These are phyloP conservation scores for Suillus tomentosus DNA, from an alignment of 768 basidiomycete genomes.

Conservation along the genomic window DNA sequence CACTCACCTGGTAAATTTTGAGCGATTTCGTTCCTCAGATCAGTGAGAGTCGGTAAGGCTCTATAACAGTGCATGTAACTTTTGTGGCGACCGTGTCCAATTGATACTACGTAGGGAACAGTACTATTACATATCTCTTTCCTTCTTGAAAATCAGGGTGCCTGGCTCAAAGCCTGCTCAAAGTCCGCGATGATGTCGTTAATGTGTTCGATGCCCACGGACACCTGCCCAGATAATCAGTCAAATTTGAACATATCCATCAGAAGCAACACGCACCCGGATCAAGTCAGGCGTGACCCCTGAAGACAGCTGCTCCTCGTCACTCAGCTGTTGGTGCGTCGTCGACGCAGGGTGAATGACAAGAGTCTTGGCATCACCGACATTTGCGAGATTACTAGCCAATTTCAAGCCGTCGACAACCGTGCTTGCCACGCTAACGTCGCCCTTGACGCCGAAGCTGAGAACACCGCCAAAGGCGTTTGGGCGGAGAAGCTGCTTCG, in stretches of 20 bases:
- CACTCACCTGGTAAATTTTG: too few species aligned
- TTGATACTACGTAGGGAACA: neutral
- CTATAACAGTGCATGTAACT: neutral
- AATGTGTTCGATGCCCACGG: constrained; percentile 47
- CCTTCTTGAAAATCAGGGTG: constrained; percentile 12
- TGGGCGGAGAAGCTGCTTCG: constrained; percentile 54
- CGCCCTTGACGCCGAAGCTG: constrained; percentile 75
- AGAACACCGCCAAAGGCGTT: constrained; percentile 70
- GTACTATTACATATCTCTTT: neutral
- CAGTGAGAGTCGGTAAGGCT: too few species aligned
- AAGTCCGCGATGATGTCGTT: constrained; percentile 52
- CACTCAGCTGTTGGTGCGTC: constrained; percentile 58
- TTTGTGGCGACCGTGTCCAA: neutral
- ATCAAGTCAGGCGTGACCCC: constrained; percentile 61
- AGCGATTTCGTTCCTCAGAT: too few species aligned
- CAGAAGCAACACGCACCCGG: constrained; percentile 40
- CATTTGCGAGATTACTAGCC: constrained; percentile 73
- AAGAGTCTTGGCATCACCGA: constrained; percentile 66
- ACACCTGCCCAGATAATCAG: constrained; percentile 30
- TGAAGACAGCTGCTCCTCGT: constrained; percentile 46
- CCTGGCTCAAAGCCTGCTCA: constrained; percentile 38
- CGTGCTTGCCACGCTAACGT: constrained; percentile 49
- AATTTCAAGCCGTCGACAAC: constrained; percentile 73
- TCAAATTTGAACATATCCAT: neutral
- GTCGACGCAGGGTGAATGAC: constrained; percentile 62